These are phyloP conservation scores for Spongospora subterranea DNA, from an alignment of 208 protist species.

Conservation along the genomic window DNA sequence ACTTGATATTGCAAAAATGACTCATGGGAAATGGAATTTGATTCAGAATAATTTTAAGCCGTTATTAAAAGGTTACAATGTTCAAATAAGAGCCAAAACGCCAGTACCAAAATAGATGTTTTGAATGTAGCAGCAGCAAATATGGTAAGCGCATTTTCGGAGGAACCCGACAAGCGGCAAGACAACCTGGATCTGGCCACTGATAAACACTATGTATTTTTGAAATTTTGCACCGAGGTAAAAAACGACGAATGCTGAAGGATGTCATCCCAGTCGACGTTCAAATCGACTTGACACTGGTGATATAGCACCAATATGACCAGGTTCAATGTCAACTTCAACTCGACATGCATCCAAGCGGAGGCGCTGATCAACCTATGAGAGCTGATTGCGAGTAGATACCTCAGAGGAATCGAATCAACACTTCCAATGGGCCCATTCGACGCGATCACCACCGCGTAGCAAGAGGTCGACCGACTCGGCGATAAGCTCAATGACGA, in stretches of 20 bases:
- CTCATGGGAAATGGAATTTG: slow-evolving; percentile 34
- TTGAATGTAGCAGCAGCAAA: background rate
- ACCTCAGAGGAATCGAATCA: background rate
- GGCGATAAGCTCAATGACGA: slow-evolving; percentile 50
- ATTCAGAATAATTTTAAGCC: slow-evolving; percentile 29
- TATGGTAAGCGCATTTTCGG: too few species aligned
- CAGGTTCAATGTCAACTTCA: too few species aligned
- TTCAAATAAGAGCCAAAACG: background rate
- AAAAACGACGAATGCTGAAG: background rate
- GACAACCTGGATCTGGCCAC: background rate
- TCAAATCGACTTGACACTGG: background rate
- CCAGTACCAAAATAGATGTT: background rate
- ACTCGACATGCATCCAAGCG: too few species aligned
- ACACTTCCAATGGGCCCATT: background rate
- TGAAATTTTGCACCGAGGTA: background rate
- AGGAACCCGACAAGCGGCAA: too few species aligned
- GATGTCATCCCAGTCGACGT: background rate
- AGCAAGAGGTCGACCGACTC: background rate
- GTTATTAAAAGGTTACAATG: background rate
- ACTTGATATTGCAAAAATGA: background rate
- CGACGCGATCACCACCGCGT: background rate
- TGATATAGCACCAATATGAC: background rate
- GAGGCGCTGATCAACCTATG: too few species aligned
- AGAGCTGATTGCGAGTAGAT: too few species aligned
- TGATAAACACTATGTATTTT: too few species aligned